Conservation (phyloP, 2,329 filamentous ascomycete genomes). For the Fusarium dlaminii region DNA sequence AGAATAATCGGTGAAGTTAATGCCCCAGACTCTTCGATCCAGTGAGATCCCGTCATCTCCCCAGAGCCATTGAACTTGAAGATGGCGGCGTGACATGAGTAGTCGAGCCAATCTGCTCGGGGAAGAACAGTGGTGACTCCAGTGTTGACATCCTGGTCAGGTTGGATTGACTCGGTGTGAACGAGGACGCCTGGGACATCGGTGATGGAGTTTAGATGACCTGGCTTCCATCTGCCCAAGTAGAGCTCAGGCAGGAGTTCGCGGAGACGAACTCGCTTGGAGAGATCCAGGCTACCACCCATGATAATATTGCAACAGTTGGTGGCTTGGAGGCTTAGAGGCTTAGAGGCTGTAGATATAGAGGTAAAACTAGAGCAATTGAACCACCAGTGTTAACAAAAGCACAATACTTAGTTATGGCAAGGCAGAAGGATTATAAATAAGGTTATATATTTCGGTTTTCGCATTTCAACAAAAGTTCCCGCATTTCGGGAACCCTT, state of each 20-base stretch:
- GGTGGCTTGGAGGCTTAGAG: too few species aligned
- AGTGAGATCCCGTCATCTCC: slow-evolving; percentile 69
- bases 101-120: slow-evolving; percentile 54
- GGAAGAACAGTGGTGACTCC: slow-evolving; percentile 62
- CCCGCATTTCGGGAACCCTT: slow-evolving; percentile 5
- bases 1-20: slow-evolving; percentile 68
- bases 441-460: neutral
- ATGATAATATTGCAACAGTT: neutral
- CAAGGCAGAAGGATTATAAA: neutral
- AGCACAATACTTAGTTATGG: fast-evolving
- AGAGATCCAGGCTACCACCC: neutral
- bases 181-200: slow-evolving; percentile 60
- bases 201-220: slow-evolving; percentile 60
- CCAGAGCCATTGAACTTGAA: slow-evolving; percentile 73
- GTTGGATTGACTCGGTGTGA: slow-evolving; percentile 55
- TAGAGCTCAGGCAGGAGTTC: slow-evolving; percentile 56
- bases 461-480: neutral
- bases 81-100: slow-evolving; percentile 58
- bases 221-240: slow-evolving; percentile 55
- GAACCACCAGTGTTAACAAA: neutral
- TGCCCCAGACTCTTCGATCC: slow-evolving; percentile 69
- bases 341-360: neutral
- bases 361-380: neutral
- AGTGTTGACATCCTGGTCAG: slow-evolving; percentile 54
- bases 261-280: slow-evolving; percentile 47